Conservation (phyloP, 176 grass and related monocot species). For the Musa troglodytarum region DNA sequence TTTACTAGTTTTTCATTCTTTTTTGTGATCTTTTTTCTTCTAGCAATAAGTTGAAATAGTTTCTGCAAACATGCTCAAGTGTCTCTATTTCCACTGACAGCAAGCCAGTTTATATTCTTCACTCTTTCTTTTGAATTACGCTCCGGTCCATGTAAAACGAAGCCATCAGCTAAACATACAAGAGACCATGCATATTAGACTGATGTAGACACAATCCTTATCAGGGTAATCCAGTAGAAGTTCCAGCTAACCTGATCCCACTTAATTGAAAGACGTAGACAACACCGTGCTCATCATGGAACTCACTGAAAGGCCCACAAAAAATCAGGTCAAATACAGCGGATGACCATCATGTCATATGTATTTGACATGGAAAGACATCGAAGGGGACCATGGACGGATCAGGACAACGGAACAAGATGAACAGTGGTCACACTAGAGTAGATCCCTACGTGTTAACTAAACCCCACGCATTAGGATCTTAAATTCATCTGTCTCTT, state of each 20-base stretch:
- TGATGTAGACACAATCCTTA: neutral
- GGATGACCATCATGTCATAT: neutral
- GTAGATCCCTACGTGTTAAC: neutral
- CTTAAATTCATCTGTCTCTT: neutral
- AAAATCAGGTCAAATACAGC: neutral
- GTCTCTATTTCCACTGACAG: neutral
- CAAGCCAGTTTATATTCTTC: neutral
- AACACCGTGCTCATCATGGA: neutral
- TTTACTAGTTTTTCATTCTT: no score
- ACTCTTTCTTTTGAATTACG: neutral
- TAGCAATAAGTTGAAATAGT: neutral
- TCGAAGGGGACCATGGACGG: neutral
- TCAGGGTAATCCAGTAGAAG: neutral
- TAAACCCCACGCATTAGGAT: neutral
- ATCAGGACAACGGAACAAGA: neutral
- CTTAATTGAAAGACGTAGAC: neutral
- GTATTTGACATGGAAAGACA: slow-evolving; percentile 1
- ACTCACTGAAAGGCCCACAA: neutral
- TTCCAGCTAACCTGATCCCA: neutral
- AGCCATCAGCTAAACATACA: neutral
- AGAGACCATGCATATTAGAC: neutral
- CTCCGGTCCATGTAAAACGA: neutral
- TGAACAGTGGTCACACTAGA: neutral
- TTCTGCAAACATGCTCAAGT: neutral
- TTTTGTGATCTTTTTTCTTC: no score